Percentiles rank a stretch among this genome's conserved stretches.
Conservation (phyloP, 352 stramenopile genomes). For the Globisporangium heterothallicum region DNA sequence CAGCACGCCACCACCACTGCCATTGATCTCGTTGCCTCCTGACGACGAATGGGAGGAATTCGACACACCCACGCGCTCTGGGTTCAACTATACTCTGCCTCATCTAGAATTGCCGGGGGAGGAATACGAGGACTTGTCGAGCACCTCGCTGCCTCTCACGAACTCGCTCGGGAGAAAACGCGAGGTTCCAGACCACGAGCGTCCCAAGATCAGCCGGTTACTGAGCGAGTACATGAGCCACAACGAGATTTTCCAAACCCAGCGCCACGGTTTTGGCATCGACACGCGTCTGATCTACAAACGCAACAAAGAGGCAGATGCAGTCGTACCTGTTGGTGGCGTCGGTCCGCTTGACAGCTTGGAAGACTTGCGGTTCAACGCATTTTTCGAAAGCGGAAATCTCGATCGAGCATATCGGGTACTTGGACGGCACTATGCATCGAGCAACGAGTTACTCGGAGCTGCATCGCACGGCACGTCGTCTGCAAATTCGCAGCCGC, state of each 20-base stretch:
- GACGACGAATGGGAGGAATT: slow-evolving; percentile 72
- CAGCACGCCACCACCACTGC: slow-evolving; percentile 46
- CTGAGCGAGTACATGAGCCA: slow-evolving; percentile 69
- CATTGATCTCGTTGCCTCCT: slow-evolving; percentile 56
- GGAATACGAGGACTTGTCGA: slow-evolving; percentile 20
- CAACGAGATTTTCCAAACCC: slow-evolving; percentile 57
- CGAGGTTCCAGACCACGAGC: slow-evolving; percentile 13
- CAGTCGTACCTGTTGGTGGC: neutral
- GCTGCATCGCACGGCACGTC: slow-evolving; percentile 1
- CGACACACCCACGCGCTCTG: slow-evolving; percentile 45
- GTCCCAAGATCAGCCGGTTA: slow-evolving; percentile 28
- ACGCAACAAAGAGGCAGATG: slow-evolving; percentile 38
- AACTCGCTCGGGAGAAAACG: too few relatives aligned
- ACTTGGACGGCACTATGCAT: slow-evolving; percentile 43
- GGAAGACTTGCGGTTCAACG: slow-evolving; percentile 50
- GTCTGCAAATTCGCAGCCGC: slow-evolving; percentile 13
- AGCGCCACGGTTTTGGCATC: slow-evolving; percentile 52
- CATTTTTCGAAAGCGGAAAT: slow-evolving; percentile 77
- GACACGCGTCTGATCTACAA: slow-evolving; percentile 63
- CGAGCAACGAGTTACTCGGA: slow-evolving; percentile 30
- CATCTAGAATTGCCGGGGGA: slow-evolving; percentile 36
- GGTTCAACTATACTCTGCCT: slow-evolving; percentile 49
- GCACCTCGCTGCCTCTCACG: slow-evolving; percentile 4
- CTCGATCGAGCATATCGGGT: slow-evolving; percentile 65
- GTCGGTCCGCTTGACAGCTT: neutral